Percentiles rank a stretch among this genome's conserved stretches.
These are phyloP conservation scores for Hericium rajendrae DNA, from an alignment of 768 basidiomycete genomes.

Conservation along the genomic window DNA sequence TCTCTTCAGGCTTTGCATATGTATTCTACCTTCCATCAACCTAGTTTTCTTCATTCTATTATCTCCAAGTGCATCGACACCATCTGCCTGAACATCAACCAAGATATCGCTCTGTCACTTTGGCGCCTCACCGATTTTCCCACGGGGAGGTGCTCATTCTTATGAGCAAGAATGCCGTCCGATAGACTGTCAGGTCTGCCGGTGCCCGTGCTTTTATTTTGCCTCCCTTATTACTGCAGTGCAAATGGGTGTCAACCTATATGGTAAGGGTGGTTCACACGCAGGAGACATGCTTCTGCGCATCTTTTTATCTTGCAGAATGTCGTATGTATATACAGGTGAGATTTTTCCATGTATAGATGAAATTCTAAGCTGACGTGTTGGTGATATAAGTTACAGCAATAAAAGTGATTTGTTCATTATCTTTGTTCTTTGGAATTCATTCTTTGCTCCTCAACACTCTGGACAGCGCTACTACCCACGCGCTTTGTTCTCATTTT, in stretches of 20 bases:
- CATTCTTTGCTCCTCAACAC: conserved; percentile 76
- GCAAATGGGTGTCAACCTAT: conserved; percentile 17
- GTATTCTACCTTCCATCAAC: conserved; percentile 28
- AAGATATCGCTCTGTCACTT: conserved; percentile 64
- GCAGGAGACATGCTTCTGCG: conserved; percentile 30
- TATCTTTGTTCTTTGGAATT: neutral
- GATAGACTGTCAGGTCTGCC: conserved; percentile 1
- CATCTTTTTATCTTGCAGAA: too few species aligned
- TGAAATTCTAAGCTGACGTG: too few species aligned
- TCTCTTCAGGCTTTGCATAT: conserved; percentile 18
- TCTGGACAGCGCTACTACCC: conserved; percentile 73
- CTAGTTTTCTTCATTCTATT: conserved; percentile 7
- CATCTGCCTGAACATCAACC: too few species aligned
- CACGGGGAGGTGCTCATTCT: conserved; percentile 79
- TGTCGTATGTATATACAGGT: too few species aligned
- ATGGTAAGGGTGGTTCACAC: conserved; percentile 41
- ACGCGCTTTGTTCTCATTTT: conserved; percentile 94
- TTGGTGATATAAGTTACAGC: too few species aligned
- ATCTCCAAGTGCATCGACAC: neutral
- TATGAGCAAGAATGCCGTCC: conserved; percentile 55
- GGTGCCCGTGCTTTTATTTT: conserved; percentile 24
- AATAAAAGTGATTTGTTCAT: neutral
- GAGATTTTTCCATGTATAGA: too few species aligned
- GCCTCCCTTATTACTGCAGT: conserved; percentile 26
- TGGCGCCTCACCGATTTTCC: conserved; percentile 54